Evolutionary conservation across 202 grass and related monocot species (phyloP), one percentile per base, ranked within the genome.

Genomic region (Elaeis oleifera): DNA sequence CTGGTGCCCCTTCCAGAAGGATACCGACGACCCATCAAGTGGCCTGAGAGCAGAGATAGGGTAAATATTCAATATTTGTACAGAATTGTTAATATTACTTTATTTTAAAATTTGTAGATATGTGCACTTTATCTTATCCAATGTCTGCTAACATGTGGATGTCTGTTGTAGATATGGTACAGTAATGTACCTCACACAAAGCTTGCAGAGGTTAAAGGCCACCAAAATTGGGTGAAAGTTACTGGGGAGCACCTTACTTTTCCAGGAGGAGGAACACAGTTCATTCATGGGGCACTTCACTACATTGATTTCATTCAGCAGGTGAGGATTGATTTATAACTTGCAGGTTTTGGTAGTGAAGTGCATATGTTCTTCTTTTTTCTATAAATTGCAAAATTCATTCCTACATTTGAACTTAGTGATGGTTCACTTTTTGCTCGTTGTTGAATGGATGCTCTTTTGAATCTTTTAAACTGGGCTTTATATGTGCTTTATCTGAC

Each of bases 151-250:
- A 24, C 31, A 5, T 11, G 31, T 54, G 56, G 14, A 58, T 66
- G 60, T 49, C 8, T 17, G 56, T 5, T 68, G 70, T 60, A 86
- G 83, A 87, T 96, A 52, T 97, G 94, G 88, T 81, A 92, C 64
- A 85, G 18, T 70, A 96, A 96, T 56, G 92, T 96, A 28, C 92
- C 92, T 53, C 84, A 88, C 64, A 90, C 79, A 28, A 96, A 96
- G 77, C 92, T 97, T 51, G 84, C 86, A 16, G 79, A 89, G 77
- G 88, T 89, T 49, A 97, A 97, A 71, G 92, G 92, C 0, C 92
- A 97, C 61, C 92, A 96, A 68, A 97, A 97, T 63, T 91, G 92
- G 92, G 92, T 97, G 36, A 97, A 97, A 76, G 88, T 91, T 56
- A 81, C 87, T 61, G 92, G 87, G 23, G 83, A 89, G 55, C 71